These are phyloP conservation scores for Cercis canadensis DNA, from an alignment of 306 rosid genomes.

Conservation along the genomic window DNA sequence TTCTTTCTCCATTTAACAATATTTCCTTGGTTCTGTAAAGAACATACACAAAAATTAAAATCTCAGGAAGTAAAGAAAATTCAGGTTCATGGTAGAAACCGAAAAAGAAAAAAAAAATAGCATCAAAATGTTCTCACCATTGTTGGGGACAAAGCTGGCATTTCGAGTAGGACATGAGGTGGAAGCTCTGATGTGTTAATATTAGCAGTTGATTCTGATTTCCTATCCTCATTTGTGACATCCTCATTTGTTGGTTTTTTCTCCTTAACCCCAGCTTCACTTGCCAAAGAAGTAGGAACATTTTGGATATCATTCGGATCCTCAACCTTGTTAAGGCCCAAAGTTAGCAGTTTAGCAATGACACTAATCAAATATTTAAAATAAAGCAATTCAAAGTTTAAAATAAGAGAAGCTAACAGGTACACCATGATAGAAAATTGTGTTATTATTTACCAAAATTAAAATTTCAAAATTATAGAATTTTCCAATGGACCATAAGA, in stretches of 20 bases:
- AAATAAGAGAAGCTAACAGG: constrained; percentile 2
- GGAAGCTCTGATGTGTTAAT: constrained; percentile 76
- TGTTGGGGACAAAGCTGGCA: constrained; percentile 99
- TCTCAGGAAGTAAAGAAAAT: constrained; percentile 35
- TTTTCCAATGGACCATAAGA: constrained; percentile 14
- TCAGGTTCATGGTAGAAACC: constrained; percentile 20
- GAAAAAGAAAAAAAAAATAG: background rate
- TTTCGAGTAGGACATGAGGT: constrained; percentile 74
- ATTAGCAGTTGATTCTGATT: constrained; percentile 53
- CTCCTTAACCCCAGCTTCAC: constrained; percentile 56
- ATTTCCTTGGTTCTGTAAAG: constrained; percentile 85
- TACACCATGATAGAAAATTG: constrained; percentile 16
- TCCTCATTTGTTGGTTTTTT: constrained; percentile 43
- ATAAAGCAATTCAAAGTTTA: constrained; percentile 23
- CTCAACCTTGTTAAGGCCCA: constrained; percentile 76
- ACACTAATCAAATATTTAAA: constrained; percentile 39
- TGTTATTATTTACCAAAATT: constrained; percentile 31
- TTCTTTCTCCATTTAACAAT: constrained; percentile 87
- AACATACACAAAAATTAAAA: constrained; percentile 30
- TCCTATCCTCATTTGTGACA: constrained; percentile 52
- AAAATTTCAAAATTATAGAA: constrained; percentile 10
- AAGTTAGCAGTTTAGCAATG: constrained; percentile 47
- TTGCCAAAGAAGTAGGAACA: constrained; percentile 59
- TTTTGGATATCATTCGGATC: constrained; percentile 80
- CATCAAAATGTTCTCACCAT: constrained; percentile 65